A percentile compares a stretch with the other conserved stretches of the same genome.
Evolutionary conservation across 805 yeast genomes (phyloP).

Genomic region (Zygoascus biomembranicola): DNA sequence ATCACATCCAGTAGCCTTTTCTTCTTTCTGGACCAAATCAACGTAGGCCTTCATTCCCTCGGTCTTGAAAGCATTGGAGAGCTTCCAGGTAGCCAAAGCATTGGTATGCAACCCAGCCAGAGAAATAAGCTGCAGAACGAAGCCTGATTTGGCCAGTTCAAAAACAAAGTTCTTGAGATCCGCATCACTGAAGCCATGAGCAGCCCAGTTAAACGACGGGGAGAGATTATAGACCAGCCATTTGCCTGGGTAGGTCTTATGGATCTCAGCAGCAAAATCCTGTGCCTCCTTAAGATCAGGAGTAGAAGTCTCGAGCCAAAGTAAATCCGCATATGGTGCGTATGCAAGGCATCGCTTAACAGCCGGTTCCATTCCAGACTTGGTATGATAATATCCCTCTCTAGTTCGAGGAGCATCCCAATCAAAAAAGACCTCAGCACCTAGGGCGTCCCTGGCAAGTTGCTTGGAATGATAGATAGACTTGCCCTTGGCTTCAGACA

Average conservation of each 20-base stretch:
- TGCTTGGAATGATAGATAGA: slow-evolving; percentile 24
- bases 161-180: slow-evolving; percentile 42
- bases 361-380: slow-evolving; percentile 46
- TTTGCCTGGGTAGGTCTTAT: slow-evolving; percentile 40
- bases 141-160: slow-evolving; percentile 49
- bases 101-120: slow-evolving; percentile 51
- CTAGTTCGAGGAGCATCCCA: slow-evolving; percentile 55
- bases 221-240: slow-evolving; percentile 54
- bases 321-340: slow-evolving; percentile 51
- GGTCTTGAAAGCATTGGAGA: slow-evolving; percentile 39
- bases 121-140: slow-evolving; percentile 51
- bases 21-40: slow-evolving; percentile 41
- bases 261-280: slow-evolving; percentile 39
- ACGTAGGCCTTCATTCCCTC: slow-evolving; percentile 58
- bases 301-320: slow-evolving; percentile 57
- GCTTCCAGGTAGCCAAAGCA: slow-evolving; percentile 44
- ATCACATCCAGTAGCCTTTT: slow-evolving; percentile 40
- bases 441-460: slow-evolving; percentile 24
- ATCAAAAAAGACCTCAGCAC: slow-evolving; percentile 36
- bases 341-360: slow-evolving; percentile 44
- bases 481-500: slow-evolving; percentile 23
- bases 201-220: slow-evolving; percentile 55
- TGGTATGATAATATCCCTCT: slow-evolving; percentile 47
- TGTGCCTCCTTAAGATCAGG: slow-evolving; percentile 47
- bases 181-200: slow-evolving; percentile 43